Evolutionary conservation across 495 filamentous ascomycete genomes (phyloP).

Genomic region (Cercophora newfieldiana): DNA sequence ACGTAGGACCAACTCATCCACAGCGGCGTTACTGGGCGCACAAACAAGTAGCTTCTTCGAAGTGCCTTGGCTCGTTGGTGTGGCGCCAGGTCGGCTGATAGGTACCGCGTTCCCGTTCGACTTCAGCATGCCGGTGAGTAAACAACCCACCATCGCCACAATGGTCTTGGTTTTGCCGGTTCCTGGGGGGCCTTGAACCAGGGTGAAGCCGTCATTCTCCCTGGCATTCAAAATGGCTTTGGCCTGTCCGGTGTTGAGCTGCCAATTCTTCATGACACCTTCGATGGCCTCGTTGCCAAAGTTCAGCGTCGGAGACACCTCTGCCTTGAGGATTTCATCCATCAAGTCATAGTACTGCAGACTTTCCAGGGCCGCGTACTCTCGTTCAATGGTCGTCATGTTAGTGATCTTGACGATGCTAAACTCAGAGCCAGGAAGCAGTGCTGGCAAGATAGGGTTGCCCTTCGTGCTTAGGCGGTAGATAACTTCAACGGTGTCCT

Average conservation of each 20-base stretch:
- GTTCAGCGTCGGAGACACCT: conserved; percentile 80
- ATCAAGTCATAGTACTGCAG: conserved; percentile 94
- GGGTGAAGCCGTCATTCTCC: conserved; percentile 92
- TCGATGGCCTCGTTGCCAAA: conserved; percentile 72
- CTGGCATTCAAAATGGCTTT: conserved; percentile 87
- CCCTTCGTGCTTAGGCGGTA: conserved; percentile 70
- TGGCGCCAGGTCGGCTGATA: conserved; percentile 50
- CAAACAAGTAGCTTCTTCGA: conserved; percentile 89
- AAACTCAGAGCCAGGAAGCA: conserved; percentile 63
- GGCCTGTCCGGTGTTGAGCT: conserved; percentile 86
- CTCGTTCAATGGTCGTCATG: conserved; percentile 88
- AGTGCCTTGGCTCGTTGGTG: conserved; percentile 28
- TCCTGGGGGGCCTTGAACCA: conserved; percentile 94
- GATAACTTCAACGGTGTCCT: conserved; percentile 74
- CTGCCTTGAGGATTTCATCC: conserved; percentile 82
- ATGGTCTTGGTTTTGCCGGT: conserved; percentile 99
- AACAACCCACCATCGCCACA: conserved; percentile 87
- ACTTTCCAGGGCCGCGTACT: conserved; percentile 87
- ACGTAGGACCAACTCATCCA: conserved; percentile 92
- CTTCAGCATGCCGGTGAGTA: conserved; percentile 65
- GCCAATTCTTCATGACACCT: conserved; percentile 69
- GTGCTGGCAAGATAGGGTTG: conserved; percentile 43
- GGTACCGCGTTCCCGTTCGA: conserved; percentile 44
- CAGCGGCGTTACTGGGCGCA: conserved; percentile 94
- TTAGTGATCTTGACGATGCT: conserved; percentile 79